Conservation (phyloP, 2,329 filamentous ascomycete species). For the Sclerotinia subarctica region DNA sequence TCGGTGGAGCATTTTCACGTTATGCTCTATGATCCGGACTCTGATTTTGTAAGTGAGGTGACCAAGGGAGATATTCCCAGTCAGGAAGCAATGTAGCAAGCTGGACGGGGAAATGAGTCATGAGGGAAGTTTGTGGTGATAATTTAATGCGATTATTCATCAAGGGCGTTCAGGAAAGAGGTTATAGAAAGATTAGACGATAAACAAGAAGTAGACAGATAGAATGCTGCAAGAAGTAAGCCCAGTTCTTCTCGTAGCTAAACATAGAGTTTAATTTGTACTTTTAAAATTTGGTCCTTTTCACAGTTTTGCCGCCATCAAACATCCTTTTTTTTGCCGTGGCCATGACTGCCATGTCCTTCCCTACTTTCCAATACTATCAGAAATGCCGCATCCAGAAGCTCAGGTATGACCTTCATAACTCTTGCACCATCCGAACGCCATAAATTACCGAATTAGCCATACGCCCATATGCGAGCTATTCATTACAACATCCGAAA, state of each 20-base stretch:
- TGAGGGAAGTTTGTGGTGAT: background rate
- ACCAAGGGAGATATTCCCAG: conserved; percentile 71
- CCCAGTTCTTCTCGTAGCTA: background rate
- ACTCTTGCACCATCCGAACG: conserved; percentile 16
- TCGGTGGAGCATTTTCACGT: conserved; percentile 93
- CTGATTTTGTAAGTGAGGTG: conserved; percentile 63
- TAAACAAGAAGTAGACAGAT: background rate
- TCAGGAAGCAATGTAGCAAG: conserved; percentile 39
- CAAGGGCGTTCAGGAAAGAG: background rate
- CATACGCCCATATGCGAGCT: background rate
- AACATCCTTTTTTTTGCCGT: background rate
- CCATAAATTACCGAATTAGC: background rate
- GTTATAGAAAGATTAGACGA: background rate
- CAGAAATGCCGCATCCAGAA: background rate
- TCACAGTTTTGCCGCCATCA: background rate
- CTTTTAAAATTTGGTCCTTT: background rate
- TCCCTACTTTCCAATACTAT: background rate
- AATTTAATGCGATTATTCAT: background rate
- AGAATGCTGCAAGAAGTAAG: background rate
- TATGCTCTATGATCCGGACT: conserved; percentile 77
- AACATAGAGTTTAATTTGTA: background rate
- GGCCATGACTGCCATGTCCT: background rate
- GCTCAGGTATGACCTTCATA: background rate
- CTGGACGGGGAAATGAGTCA: background rate
- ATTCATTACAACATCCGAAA: background rate